Conservation (phyloP, 2,329 filamentous ascomycete genomes). For the Ophiocordyceps camponoti-saundersi region DNA sequence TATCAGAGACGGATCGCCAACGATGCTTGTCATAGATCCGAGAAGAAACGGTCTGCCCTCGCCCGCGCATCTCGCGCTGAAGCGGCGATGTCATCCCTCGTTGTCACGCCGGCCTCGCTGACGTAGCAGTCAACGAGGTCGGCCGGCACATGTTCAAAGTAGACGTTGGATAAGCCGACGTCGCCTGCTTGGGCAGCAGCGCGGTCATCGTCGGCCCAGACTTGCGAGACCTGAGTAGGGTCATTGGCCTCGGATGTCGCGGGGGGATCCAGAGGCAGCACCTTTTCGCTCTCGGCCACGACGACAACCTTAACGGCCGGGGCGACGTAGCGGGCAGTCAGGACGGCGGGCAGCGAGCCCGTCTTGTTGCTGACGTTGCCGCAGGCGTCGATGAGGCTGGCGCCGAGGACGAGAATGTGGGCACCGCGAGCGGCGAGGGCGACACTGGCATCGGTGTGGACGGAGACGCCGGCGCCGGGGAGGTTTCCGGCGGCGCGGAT, state of each 20-base stretch:
- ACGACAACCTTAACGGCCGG: constrained; percentile 31
- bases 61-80: constrained; percentile 18
- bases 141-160: constrained; percentile 43
- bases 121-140: constrained; percentile 34
- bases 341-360: constrained; percentile 40
- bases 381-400: constrained; percentile 39
- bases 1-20: too few species aligned
- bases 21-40: constrained; percentile 13
- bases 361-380: constrained; percentile 52
- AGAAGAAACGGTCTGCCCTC: constrained; percentile 24
- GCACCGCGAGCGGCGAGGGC: constrained; percentile 32
- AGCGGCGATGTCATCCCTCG: constrained; percentile 17
- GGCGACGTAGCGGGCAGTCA: constrained; percentile 33
- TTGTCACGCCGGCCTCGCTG: constrained; percentile 32
- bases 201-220: neutral
- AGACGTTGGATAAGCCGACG: constrained; percentile 29
- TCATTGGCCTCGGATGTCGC: constrained; percentile 30
- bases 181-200: neutral
- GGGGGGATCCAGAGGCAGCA: constrained; percentile 26
- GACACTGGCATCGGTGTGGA: constrained; percentile 44
- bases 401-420: constrained; percentile 44
- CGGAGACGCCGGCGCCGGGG: constrained; percentile 15
- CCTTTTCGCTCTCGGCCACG: constrained; percentile 43
- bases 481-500: constrained; percentile 9
- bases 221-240: constrained; percentile 25